Percentiles rank a stretch among this genome's conserved stretches.
Evolutionary conservation across 257 asterid species (phyloP).

Genomic region (Jasminum sambac): DNA sequence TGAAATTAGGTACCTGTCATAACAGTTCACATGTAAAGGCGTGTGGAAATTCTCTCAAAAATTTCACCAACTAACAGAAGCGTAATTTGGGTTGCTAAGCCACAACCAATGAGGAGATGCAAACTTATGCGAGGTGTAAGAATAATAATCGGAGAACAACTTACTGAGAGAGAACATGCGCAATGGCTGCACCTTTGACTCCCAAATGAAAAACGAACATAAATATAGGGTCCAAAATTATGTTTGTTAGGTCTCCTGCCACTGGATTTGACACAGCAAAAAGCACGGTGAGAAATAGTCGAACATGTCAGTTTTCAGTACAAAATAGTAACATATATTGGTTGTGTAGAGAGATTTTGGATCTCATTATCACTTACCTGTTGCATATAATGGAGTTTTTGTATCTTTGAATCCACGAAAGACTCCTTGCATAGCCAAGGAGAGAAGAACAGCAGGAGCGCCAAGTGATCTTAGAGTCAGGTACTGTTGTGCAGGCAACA

Average conservation of each 20-base stretch:
- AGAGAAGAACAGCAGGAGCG: constrained; percentile 76
- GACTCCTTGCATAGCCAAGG: constrained; percentile 82
- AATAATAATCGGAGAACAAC: constrained; percentile 21
- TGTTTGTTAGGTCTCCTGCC: constrained; percentile 62
- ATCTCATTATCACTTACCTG: constrained; percentile 14
- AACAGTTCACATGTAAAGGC: neutral
- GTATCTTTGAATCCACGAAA: constrained; percentile 83
- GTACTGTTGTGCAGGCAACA: constrained; percentile 58
- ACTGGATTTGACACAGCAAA: constrained; percentile 32
- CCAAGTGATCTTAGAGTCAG: constrained; percentile 69
- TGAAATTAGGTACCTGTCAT: constrained; percentile 72
- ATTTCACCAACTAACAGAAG: no score
- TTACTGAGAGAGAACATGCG: constrained; percentile 85
- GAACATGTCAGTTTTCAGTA: neutral
- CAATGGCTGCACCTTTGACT: constrained; percentile 66
- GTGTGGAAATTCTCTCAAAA: neutral
- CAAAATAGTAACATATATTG: neutral
- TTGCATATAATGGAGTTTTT: constrained; percentile 69
- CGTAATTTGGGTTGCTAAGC: neutral
- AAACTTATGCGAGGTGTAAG: neutral
- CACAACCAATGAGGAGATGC: no score
- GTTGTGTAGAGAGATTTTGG: neutral
- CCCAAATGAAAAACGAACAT: constrained; percentile 58
- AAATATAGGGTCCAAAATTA: constrained; percentile 64
- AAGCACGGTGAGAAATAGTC: neutral